phyloP scores from a whole-genome alignment of 495 filamentous ascomycete species.

The Neurospora sp. region DNA sequence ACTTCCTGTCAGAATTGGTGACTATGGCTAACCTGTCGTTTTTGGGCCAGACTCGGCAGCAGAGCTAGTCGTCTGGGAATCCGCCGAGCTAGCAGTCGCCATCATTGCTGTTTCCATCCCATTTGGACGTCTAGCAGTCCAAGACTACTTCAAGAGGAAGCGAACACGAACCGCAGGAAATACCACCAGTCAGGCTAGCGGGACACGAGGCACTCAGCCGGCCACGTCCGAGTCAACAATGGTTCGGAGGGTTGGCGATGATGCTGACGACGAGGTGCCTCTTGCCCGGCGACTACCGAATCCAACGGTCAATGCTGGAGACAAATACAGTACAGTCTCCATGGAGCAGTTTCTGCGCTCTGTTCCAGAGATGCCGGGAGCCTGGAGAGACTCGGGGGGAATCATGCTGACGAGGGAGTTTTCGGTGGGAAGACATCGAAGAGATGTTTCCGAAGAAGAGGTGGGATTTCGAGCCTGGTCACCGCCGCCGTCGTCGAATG shows the following conservation, averaged over 20 bases:
- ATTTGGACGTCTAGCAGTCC: neutral
- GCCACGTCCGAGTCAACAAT: neutral
- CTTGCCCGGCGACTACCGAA: neutral
- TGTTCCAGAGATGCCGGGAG: neutral
- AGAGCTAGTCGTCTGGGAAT: constrained; percentile 3
- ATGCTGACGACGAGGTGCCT: neutral
- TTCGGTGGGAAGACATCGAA: neutral
- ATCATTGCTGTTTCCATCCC: constrained; percentile 8
- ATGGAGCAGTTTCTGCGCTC: neutral
- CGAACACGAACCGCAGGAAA: neutral
- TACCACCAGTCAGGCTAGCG: neutral
- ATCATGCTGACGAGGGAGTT: neutral
- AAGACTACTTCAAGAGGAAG: neutral
- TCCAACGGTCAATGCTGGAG: neutral
- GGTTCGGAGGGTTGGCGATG: neutral
- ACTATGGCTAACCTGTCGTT: neutral
- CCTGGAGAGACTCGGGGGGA: neutral
- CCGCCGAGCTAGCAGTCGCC: constrained; percentile 4
- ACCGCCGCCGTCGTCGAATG: neutral
- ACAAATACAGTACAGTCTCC: neutral
- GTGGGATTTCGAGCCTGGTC: neutral
- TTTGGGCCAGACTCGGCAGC: neutral
- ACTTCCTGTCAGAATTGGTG: neutral
- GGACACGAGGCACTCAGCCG: neutral
- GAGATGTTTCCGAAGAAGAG: neutral